phyloP scores from a whole-genome alignment of 192 early-diverging fungal species.

The Umbelopsis ramanniana region DNA sequence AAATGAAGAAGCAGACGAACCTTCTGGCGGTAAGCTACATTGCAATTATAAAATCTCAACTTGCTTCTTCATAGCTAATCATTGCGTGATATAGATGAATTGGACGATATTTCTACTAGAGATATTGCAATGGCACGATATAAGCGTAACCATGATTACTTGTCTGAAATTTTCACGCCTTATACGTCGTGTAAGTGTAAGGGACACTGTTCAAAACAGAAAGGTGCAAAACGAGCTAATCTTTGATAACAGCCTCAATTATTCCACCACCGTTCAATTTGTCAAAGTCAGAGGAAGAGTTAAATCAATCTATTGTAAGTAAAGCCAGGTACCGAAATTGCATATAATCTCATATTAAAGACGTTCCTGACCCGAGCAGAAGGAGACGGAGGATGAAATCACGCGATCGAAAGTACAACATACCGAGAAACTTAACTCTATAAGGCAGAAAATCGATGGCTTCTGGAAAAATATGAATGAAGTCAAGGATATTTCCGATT shows the following conservation, averaged over 20 bases:
- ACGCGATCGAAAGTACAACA: conserved; percentile 38
- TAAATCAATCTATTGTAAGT: conserved; percentile 29
- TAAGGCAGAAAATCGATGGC: conserved; percentile 37
- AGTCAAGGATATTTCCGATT: conserved; percentile 44
- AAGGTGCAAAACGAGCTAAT: not conserved
- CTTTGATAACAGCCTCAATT: conserved; percentile 33
- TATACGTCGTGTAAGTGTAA: conserved; percentile 54
- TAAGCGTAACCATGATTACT: conserved; percentile 66
- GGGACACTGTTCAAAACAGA: not conserved
- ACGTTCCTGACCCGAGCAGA: conserved; percentile 24
- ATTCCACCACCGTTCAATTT: conserved; percentile 37
- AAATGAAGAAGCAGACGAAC: conserved; percentile 58
- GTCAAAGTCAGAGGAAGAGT: conserved; percentile 34
- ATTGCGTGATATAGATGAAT: conserved; percentile 49
- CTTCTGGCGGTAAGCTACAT: conserved; percentile 50
- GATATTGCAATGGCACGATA: conserved; percentile 69
- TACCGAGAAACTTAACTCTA: conserved; percentile 43
- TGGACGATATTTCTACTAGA: conserved; percentile 58
- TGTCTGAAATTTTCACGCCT: conserved; percentile 69
- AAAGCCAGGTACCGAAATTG: conserved; percentile 1
- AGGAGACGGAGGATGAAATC: conserved; percentile 38
- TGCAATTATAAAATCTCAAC: not conserved
- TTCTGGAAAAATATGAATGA: conserved; percentile 44
- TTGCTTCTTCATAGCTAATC: not conserved
- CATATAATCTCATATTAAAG: not conserved